These are phyloP conservation scores for Jatropha multifida DNA, from an alignment of 441 rosid genomes.

Conservation along the genomic window DNA sequence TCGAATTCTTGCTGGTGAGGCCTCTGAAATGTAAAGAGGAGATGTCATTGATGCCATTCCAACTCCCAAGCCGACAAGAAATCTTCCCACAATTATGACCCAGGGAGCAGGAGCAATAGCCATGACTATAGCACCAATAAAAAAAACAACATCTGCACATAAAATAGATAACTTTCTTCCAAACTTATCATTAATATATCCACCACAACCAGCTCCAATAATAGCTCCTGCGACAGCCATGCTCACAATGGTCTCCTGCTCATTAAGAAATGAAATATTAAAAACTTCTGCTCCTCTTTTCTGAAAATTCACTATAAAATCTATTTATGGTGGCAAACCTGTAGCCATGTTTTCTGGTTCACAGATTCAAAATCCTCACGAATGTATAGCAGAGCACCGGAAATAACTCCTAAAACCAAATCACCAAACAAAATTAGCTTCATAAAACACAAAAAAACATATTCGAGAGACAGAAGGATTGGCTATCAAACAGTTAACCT, in stretches of 20 bases:
- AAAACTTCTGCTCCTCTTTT: neutral
- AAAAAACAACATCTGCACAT: conserved; percentile 62
- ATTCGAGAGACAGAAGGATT: too few species aligned
- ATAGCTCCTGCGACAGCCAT: conserved; percentile 89
- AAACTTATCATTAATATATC: conserved; percentile 69
- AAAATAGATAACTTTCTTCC: conserved; percentile 68
- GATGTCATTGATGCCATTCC: conserved; percentile 97
- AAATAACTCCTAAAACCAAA: conserved; percentile 60
- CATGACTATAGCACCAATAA: conserved; percentile 68
- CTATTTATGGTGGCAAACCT: conserved; percentile 26
- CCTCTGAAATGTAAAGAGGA: conserved; percentile 82
- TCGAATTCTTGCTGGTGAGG: conserved; percentile 78
- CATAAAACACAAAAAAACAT: too few species aligned
- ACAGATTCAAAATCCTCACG: conserved; percentile 58
- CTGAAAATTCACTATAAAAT: neutral
- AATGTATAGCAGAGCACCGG: conserved; percentile 82
- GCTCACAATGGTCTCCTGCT: conserved; percentile 75
- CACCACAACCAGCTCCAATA: conserved; percentile 80
- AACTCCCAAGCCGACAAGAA: conserved; percentile 80
- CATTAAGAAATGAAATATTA: neutral
- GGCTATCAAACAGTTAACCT: conserved; percentile 31
- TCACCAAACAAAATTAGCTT: neutral
- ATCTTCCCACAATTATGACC: conserved; percentile 64
- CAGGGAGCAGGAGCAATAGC: conserved; percentile 70
- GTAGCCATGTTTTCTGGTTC: conserved; percentile 54